phyloP scores from a whole-genome alignment of 2,329 filamentous ascomycete genomes.

The Aureobasidium lini region DNA sequence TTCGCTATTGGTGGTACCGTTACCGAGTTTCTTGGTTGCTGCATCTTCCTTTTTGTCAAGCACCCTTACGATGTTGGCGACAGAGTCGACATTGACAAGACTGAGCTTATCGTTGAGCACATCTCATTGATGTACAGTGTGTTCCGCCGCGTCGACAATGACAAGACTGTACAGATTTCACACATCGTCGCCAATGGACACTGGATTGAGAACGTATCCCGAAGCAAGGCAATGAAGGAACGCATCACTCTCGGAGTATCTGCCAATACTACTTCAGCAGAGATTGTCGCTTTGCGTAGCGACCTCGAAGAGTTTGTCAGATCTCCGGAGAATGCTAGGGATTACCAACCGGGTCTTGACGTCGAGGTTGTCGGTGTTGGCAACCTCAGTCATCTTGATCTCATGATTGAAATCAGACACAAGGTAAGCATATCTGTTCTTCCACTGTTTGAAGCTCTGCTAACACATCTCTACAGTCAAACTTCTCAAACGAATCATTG shows the following conservation, averaged over 20 bases:
- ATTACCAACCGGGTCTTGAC: slow-evolving; percentile 28
- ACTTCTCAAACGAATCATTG: slow-evolving; percentile 60
- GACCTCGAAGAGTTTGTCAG: slow-evolving; percentile 27
- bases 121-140: slow-evolving; percentile 29
- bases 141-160: slow-evolving; percentile 25
- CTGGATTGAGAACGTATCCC: slow-evolving; percentile 32
- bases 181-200: slow-evolving; percentile 29
- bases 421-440: slow-evolving; percentile 18
- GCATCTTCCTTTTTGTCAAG: slow-evolving; percentile 94
- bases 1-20: slow-evolving; percentile 85
- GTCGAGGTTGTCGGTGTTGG: slow-evolving; percentile 25
- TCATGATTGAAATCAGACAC: slow-evolving; percentile 28
- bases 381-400: slow-evolving; percentile 26
- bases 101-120: slow-evolving; percentile 25
- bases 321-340: slow-evolving; percentile 28
- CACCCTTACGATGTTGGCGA: slow-evolving; percentile 59
- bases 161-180: slow-evolving; percentile 27
- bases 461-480: slow-evolving; percentile 23
- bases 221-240: slow-evolving; percentile 31
- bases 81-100: slow-evolving; percentile 23
- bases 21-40: slow-evolving; percentile 86
- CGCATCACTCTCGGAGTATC: slow-evolving; percentile 24
- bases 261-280: slow-evolving; percentile 25
- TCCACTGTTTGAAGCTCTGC: not conserved
- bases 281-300: slow-evolving; percentile 24